Evolutionary conservation across 805 yeast species (phyloP).

Genomic region (Myxozyma monticola): DNA sequence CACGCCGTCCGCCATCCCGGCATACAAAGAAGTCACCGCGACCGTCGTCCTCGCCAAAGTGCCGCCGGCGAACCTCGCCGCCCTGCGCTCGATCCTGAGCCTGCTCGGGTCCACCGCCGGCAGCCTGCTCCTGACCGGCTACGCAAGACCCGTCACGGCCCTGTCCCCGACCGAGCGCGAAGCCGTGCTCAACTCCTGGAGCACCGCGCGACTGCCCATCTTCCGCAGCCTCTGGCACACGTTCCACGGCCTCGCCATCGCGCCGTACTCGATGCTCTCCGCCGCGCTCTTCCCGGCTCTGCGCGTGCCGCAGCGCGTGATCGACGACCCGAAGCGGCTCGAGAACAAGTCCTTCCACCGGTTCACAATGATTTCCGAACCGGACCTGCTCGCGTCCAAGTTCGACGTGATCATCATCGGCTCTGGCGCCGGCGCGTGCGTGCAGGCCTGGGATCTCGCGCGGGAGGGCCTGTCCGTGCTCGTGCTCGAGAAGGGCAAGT

Average conservation of each 20-base stretch:
- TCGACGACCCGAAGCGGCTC: constrained; percentile 38
- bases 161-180: constrained; percentile 42
- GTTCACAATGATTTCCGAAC: constrained; percentile 37
- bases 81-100: neutral
- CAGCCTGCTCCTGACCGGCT: constrained; percentile 15
- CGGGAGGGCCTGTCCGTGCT: constrained; percentile 47
- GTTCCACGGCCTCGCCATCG: constrained; percentile 36
- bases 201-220: constrained; percentile 43
- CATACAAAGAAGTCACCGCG: neutral
- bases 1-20: constrained; percentile 5
- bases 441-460: constrained; percentile 49
- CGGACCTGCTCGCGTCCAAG: constrained; percentile 36
- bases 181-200: constrained; percentile 43
- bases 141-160: constrained; percentile 26
- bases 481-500: constrained; percentile 54
- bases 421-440: constrained; percentile 57
- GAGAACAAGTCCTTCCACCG: constrained; percentile 38
- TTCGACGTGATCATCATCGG: constrained; percentile 52
- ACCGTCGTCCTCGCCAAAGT: neutral
- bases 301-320: constrained; percentile 36
- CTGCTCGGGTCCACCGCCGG: neutral
- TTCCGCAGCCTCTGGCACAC: constrained; percentile 43
- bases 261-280: constrained; percentile 38
- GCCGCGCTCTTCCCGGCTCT: constrained; percentile 43
- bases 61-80: neutral